Percentiles rank a stretch among this genome's conserved stretches.
Evolutionary conservation across 1,284 basidiomycete genomes (phyloP).

Genomic region (Polyporus tsugae): DNA sequence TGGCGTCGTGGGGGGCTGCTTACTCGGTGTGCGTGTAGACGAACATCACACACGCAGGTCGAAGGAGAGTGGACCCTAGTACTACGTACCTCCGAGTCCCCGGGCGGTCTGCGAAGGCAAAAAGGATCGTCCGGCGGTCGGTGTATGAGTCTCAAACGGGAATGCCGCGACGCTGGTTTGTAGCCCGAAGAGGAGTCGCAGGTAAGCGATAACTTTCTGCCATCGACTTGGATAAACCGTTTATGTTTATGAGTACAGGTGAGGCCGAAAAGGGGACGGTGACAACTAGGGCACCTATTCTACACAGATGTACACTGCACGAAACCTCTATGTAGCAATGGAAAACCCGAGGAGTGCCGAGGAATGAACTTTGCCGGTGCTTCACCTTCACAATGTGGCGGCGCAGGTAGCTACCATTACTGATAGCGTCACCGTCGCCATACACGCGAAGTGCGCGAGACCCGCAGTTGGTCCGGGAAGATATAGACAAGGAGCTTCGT

Average conservation of each 20-base stretch:
- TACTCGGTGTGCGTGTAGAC: constrained; percentile 6
- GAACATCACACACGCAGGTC: constrained; percentile 40
- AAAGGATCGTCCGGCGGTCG: constrained; percentile 46
- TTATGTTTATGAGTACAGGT: too few species aligned
- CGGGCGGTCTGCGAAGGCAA: constrained; percentile 45
- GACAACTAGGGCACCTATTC: too few species aligned
- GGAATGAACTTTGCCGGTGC: not conserved
- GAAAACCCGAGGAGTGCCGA: not conserved
- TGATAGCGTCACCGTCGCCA: not conserved
- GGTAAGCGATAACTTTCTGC: too few species aligned
- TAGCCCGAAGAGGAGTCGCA: too few species aligned
- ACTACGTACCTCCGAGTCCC: constrained; percentile 15
- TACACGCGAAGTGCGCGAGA: constrained; percentile 36
- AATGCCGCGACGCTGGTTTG: not conserved
- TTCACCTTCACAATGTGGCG: not conserved
- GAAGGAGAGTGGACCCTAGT: constrained; percentile 51
- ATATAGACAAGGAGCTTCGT: constrained; percentile 48
- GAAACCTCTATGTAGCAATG: too few species aligned
- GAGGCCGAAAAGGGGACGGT: too few species aligned
- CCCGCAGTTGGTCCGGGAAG: constrained; percentile 47
- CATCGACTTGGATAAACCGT: too few species aligned
- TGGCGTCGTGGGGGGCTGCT: not conserved
- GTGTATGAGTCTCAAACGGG: constrained; percentile 39
- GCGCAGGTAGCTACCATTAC: not conserved
- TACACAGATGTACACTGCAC: too few species aligned